Evolutionary conservation across 768 basidiomycete species (phyloP), one percentile per base, ranked within the genome.

Genomic region (Rhodotorula diobovata): DNA sequence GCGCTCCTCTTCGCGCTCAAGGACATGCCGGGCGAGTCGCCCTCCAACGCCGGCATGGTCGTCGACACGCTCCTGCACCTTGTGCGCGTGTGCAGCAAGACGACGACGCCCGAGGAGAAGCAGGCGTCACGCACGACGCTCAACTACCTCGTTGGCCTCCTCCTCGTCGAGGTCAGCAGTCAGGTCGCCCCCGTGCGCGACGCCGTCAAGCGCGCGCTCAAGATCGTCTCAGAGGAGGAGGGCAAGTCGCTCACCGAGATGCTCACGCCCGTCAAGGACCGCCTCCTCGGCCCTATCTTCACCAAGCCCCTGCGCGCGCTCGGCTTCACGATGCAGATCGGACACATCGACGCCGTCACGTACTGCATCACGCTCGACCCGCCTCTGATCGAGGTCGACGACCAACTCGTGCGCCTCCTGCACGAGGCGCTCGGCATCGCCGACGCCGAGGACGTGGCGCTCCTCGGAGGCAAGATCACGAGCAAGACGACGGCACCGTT

Each of bases 281-380:
- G 92, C 41, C 88, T 98, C 82, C 84, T 98, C 50, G 86, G 87
- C 28, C 86, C 89, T 4, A 93, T 99, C 74, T 98, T 90, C 82
- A 91, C 90, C n/a, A 97, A 98, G 78, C 96, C 96, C 21, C 85
- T 99, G 30, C 85, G 96, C 63, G 96, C 96, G 0, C 85, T 99
- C 35, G 93, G 93, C 3, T 94, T 97, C 79, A 85, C 89, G 25
- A 91, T 92, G 77, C 96, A 98, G 80, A 96, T 98, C 67, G 96
- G 94, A 41, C 93, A 97, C 86, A 93, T 98, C 69, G 96, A 98
- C 77, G 93, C 93, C 28, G 87, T 98, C 70, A 90, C 94, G 18
- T 99, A 93, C 79, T 91, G 92, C 79, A 87, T 99, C 71, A 89
- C 87, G 67, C 83, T 97, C 45, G 86, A 90, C 37, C 94, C 96